Percentiles rank a stretch among this genome's conserved stretches.
Evolutionary conservation across 441 rosid species (phyloP).

Genomic region (Daphne laureola): DNA sequence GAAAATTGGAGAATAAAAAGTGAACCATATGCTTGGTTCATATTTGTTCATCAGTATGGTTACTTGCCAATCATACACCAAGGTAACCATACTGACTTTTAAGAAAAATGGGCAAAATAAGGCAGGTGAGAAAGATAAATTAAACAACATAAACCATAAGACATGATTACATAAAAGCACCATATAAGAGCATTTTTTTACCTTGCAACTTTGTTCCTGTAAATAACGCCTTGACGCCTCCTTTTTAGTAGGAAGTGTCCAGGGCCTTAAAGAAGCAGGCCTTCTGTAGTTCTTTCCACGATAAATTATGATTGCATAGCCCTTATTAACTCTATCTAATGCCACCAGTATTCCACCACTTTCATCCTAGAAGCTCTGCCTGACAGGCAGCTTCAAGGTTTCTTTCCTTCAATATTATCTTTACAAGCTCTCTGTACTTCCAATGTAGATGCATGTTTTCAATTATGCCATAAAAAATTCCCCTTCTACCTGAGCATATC

Average conservation of each 20-base stretch:
- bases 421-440: constrained; percentile 95
- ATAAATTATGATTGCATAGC: constrained; percentile 78
- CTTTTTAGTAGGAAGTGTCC: constrained; percentile 69
- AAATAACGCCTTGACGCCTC: constrained; percentile 74
- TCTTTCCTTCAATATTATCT: constrained; percentile 57
- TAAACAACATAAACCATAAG: too few relatives aligned
- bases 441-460: constrained; percentile 98
- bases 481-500: constrained; percentile 63
- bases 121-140: too few relatives aligned
- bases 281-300: constrained; percentile 91
- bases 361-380: constrained; percentile 66
- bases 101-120: too few relatives aligned
- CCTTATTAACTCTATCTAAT: constrained; percentile 80
- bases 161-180: too few relatives aligned
- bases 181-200: constrained; percentile 21
- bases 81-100: too few relatives aligned
- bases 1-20: too few relatives aligned
- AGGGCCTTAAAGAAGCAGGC: constrained; percentile 76
- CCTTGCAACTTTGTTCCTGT: constrained; percentile 84
- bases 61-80: too few relatives aligned
- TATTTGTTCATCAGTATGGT: too few relatives aligned
- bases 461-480: constrained; percentile 76
- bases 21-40: too few relatives aligned
- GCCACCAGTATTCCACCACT: constrained; percentile 90
- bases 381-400: constrained; percentile 49